These are phyloP conservation scores for Fusarium graminum DNA, from an alignment of 2,329 filamentous ascomycete genomes.

Conservation along the genomic window DNA sequence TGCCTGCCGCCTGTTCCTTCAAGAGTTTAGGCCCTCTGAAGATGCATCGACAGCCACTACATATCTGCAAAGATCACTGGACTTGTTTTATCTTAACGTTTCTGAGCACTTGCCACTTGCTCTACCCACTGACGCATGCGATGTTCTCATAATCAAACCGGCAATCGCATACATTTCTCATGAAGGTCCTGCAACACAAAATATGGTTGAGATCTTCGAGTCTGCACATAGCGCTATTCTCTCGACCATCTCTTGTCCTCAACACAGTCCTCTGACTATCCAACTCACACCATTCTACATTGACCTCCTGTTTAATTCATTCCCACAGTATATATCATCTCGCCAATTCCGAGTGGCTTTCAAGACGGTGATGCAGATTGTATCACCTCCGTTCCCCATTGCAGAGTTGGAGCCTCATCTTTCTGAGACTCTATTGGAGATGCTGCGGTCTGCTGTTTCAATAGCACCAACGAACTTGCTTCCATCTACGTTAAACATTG, in stretches of 20 bases:
- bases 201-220: slow-evolving; percentile 78
- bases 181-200: slow-evolving; percentile 58
- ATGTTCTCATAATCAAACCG: slow-evolving; percentile 79
- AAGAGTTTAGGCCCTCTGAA: slow-evolving; percentile 65
- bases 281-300: slow-evolving; percentile 86
- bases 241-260: slow-evolving; percentile 82
- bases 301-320: slow-evolving; percentile 82
- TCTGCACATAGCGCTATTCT: slow-evolving; percentile 87
- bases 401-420: slow-evolving; percentile 80
- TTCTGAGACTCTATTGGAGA: slow-evolving; percentile 84
- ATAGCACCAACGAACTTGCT: slow-evolving; percentile 62
- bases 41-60: slow-evolving; percentile 50
- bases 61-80: slow-evolving; percentile 75
- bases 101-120: slow-evolving; percentile 85
- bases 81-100: slow-evolving; percentile 89
- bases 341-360: slow-evolving; percentile 92
- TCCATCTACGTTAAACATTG: slow-evolving; percentile 56
- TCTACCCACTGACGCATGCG: slow-evolving; percentile 74
- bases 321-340: slow-evolving; percentile 81
- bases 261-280: slow-evolving; percentile 78
- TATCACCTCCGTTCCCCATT: slow-evolving; percentile 82
- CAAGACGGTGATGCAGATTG: slow-evolving; percentile 84
- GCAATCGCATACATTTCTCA: slow-evolving; percentile 78
- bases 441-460: slow-evolving; percentile 73
- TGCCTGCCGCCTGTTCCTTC: slow-evolving; percentile 75